Evolutionary conservation across 1,284 basidiomycete genomes (phyloP).

Genomic region (Ganoderma boninense): DNA sequence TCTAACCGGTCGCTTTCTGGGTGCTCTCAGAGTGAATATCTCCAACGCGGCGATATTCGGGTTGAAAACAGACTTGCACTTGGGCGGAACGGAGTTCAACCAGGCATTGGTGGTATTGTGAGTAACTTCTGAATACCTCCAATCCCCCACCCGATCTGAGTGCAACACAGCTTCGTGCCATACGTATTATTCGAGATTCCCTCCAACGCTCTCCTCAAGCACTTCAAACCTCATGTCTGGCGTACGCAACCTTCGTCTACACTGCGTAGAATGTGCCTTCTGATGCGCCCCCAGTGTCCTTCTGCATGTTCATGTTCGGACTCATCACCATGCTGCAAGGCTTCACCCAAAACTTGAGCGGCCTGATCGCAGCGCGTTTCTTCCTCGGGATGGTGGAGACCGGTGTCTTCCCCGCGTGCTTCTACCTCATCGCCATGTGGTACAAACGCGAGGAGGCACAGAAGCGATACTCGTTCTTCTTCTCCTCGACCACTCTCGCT

Average conservation of each 20-base stretch:
- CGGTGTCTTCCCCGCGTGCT: conserved; percentile 45
- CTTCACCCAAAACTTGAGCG: conserved; percentile 44
- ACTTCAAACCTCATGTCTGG: conserved; percentile 44
- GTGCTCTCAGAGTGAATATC: conserved; percentile 39
- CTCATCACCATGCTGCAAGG: conserved; percentile 45
- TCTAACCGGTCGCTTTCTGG: not conserved
- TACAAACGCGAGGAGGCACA: conserved; percentile 49
- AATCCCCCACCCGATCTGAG: not conserved
- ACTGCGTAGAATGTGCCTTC: not conserved
- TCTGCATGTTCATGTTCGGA: conserved; percentile 47
- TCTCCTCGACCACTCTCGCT: conserved; percentile 43
- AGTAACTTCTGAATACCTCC: conserved; percentile 13
- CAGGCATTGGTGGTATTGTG: conserved; percentile 44
- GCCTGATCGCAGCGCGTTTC: conserved; percentile 48
- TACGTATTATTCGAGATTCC: conserved; percentile 45
- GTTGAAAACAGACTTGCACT: conserved; percentile 40
- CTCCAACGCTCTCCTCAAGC: conserved; percentile 43
- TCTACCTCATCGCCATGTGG: conserved; percentile 48
- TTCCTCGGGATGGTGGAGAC: conserved; percentile 47
- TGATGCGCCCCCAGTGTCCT: conserved; percentile 34
- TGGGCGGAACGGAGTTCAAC: conserved; percentile 41
- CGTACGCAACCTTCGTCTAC: conserved; percentile 30
- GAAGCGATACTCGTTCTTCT: conserved; percentile 49
- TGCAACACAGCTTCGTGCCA: conserved; percentile 39
- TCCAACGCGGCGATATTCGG: conserved; percentile 43